These are phyloP conservation scores for Aechmea fasciata DNA, from an alignment of 176 grass and related monocot genomes.

Conservation along the genomic window DNA sequence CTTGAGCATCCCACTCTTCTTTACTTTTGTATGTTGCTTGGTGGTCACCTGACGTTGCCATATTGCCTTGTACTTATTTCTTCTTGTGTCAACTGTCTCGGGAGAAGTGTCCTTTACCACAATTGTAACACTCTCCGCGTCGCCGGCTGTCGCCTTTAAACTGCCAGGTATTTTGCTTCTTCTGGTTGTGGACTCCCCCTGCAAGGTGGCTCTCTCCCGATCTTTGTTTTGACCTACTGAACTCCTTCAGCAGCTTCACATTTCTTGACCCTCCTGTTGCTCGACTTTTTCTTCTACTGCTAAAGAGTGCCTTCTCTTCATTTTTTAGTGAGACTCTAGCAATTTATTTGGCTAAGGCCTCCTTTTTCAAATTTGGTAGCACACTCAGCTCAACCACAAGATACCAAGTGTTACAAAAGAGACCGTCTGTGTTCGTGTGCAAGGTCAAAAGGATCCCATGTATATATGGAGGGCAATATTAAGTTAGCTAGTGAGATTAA, in stretches of 20 bases:
- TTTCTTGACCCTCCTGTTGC: not conserved
- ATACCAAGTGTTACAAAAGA: no score
- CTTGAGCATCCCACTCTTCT: not conserved
- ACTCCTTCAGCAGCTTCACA: not conserved
- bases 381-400: no score
- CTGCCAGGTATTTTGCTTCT: not conserved
- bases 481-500: no score
- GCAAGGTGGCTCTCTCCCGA: not conserved
- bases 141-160: not conserved
- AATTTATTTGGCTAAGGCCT: slow-evolving; percentile 7
- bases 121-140: slow-evolving; percentile 5
- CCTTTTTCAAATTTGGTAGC: no score
- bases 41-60: not conserved
- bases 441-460: no score
- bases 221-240: not conserved
- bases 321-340: not conserved
- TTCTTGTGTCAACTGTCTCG: not conserved
- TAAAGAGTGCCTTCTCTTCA: slow-evolving; percentile 14
- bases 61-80: not conserved
- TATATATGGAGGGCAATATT: no score
- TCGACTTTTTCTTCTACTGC: not conserved
- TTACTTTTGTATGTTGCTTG: not conserved
- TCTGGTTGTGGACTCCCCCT: not conserved
- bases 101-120: not conserved
- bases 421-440: no score